Base-by-base conservation (phyloP, 495 filamentous ascomycete genomes). In the Penicillium riverlandense region DNA sequence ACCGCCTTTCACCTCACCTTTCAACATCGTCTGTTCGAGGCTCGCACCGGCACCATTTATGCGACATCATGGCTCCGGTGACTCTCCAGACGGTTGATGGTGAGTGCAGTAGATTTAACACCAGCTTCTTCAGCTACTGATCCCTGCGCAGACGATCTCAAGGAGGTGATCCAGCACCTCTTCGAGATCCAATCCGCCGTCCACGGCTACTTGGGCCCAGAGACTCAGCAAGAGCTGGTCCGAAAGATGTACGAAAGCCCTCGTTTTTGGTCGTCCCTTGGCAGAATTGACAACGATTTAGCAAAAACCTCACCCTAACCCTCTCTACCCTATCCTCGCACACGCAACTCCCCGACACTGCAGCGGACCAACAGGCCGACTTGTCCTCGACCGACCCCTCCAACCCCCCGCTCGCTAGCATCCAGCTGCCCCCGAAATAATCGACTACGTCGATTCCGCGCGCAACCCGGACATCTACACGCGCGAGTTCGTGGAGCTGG, bases 381-480 rank as follows among this genome's bases (percentile, higher is more conserved):
- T 58, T 62, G 53, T 35, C 42, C 59, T 62, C 52, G 48, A 22
- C 13, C 52, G 62, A 14, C 65, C 61, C 69, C 55, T 63, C 58
- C 56, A 72, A 74, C 40, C 62, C 70, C 55, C 46, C 57, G 11
- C 57, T 78, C 11, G 59, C 74, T 11, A 68, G 68, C 37, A 65
- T 67, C 43, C 73, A 76, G 13, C 75, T 97, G 22, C 91, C 92
- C 81, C 84, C n/a, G 90, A 95, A 52, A 81, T 98, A 9, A 85
- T 96, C 56, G 75, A 85, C 47, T 99, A 99, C 69, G 87, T 99
- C 40, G 90, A 96, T 62, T 76, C 85, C 41, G 82, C 88, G 10
- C 85, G 92, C 36, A 99, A 99, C 69, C 92, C 92, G 11, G 91
- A 97, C 61, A 95, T 99, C 66, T 99, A 96, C 73, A 97, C 91